Percentiles rank a stretch among this genome's conserved stretches.
These are phyloP conservation scores for Hypholoma fasciculare DNA, from an alignment of 768 basidiomycete genomes.

Conservation along the genomic window DNA sequence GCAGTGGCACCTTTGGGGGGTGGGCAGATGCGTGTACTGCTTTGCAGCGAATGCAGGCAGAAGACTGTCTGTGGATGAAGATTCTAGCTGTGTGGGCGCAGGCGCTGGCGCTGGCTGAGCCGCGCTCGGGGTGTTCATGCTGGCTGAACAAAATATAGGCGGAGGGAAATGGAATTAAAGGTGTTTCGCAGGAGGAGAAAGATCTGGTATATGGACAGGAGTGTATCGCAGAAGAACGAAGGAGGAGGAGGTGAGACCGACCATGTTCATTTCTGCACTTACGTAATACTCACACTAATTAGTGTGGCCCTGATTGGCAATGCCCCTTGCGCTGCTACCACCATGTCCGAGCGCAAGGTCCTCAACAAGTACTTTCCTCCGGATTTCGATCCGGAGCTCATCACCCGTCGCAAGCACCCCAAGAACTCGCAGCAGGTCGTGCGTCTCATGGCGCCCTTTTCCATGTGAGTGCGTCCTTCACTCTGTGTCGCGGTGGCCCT, in stretches of 20 bases:
- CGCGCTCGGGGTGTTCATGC: not conserved
- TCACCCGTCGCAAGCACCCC: slow-evolving; percentile 85
- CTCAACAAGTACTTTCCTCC: slow-evolving; percentile 97
- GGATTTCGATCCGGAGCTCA: slow-evolving; percentile 97
- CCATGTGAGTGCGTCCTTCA: slow-evolving; percentile 61
- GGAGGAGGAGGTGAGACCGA: slow-evolving; percentile 16
- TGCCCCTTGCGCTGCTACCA: slow-evolving; percentile 19
- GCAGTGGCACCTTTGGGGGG: slow-evolving; percentile 24
- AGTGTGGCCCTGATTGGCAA: slow-evolving; percentile 7
- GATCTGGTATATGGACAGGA: not conserved
- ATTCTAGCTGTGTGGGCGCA: not conserved
- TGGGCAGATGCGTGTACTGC: slow-evolving; percentile 25
- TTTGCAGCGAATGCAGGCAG: slow-evolving; percentile 22
- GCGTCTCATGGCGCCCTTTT: slow-evolving; percentile 99
- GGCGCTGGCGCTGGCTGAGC: not conserved
- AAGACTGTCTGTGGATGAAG: slow-evolving; percentile 15
- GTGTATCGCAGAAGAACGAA: slow-evolving; percentile 13
- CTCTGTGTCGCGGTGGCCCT: slow-evolving; percentile 13
- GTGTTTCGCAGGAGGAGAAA: not conserved
- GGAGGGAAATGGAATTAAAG: not conserved
- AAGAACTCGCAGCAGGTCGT: slow-evolving; percentile 98
- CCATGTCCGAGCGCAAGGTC: slow-evolving; percentile 89
- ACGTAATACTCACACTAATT: slow-evolving; percentile 23
- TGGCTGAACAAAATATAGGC: not conserved
- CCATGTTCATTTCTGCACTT: slow-evolving; percentile 23